A percentile compares a stretch with the other conserved stretches of the same genome.
These are phyloP conservation scores for Arabis alpina DNA, from an alignment of 345 rosid genomes.

Conservation along the genomic window DNA sequence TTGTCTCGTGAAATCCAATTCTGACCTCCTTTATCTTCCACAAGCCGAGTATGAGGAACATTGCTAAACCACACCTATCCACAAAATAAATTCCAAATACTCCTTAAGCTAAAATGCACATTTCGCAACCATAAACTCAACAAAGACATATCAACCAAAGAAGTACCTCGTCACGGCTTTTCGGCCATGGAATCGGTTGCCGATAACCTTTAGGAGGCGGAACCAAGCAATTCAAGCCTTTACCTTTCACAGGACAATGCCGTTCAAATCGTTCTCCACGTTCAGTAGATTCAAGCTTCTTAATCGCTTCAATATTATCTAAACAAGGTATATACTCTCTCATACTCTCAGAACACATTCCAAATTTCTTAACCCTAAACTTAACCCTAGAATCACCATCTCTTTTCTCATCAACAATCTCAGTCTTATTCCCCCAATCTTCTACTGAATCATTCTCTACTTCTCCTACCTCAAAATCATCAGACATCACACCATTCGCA, in stretches of 20 bases:
- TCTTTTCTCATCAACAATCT: conserved; percentile 32
- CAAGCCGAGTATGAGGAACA: conserved; percentile 89
- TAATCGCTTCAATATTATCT: conserved; percentile 76
- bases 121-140: background rate
- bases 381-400: conserved; percentile 37
- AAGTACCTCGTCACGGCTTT: conserved; percentile 90
- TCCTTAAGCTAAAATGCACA: background rate
- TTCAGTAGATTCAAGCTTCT: conserved; percentile 66
- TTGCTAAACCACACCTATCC: conserved; percentile 87
- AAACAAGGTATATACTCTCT: conserved; percentile 92
- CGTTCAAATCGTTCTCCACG: conserved; percentile 88
- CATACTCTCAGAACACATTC: conserved; percentile 67
- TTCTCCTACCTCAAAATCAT: conserved; percentile 83
- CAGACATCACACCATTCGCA: conserved; percentile 81
- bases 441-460: conserved; percentile 68
- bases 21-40: conserved; percentile 96
- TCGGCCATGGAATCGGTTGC: conserved; percentile 87
- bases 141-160: background rate
- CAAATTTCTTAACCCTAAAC: conserved; percentile 52
- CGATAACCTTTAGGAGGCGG: conserved; percentile 83
- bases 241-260: conserved; percentile 76
- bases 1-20: conserved; percentile 79
- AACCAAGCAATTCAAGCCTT: conserved; percentile 79
- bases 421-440: conserved; percentile 59
- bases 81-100: conserved; percentile 25